Base-by-base conservation (phyloP, 2,329 filamentous ascomycete species). In the Celoporthe dispersa region DNA sequence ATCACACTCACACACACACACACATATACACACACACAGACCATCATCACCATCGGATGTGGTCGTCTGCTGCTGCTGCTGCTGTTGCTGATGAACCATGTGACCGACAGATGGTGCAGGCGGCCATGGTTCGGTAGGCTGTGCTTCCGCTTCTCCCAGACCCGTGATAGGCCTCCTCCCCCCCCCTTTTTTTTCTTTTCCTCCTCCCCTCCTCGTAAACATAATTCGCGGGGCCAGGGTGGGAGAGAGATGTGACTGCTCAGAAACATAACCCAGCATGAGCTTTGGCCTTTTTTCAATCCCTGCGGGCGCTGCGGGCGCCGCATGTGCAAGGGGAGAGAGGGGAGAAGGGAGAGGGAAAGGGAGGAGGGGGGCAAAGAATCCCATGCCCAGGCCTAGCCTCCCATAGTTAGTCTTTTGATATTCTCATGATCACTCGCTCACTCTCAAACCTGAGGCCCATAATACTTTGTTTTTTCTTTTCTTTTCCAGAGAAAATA, bases 191-290 rank as follows among this genome's bases (percentile, higher is more conserved):
- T n/a, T n/a, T n/a, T n/a, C n/a, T n/a, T 57, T 14, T 19, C n/a
- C 25, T 5, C 7, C 8, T 22, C 22, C 25, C 22, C 48, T 22
- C 11, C 51, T 55, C 53, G 53, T 57, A 35, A 64, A 35, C 19
- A 33, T 28, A 3, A 25, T 33, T 33, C 16, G 41, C 12, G 41
- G 31, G 39, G n/a, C 4, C 1, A 35, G 35, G 31, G 7, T 16
- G 9, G 41, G 66, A 57, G 41, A 33, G 7, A 6, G 22, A 67
- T 53, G 53, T 62, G 66, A 67, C 66, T 61, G 39, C 66, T 67
- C 66, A 67, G 66, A 61, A 66, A 48, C 5, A 31, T 31, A 28
- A 28, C 53, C 44, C n/a, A 14, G 51, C n/a, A 53, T 53, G 51
- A 53, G 25, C 51, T 53, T 14, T 28, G 25, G n/a, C 51, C 44